Evolutionary conservation across 495 filamentous ascomycete species (phyloP).

Genomic region (Talaromyces thailandensis): DNA sequence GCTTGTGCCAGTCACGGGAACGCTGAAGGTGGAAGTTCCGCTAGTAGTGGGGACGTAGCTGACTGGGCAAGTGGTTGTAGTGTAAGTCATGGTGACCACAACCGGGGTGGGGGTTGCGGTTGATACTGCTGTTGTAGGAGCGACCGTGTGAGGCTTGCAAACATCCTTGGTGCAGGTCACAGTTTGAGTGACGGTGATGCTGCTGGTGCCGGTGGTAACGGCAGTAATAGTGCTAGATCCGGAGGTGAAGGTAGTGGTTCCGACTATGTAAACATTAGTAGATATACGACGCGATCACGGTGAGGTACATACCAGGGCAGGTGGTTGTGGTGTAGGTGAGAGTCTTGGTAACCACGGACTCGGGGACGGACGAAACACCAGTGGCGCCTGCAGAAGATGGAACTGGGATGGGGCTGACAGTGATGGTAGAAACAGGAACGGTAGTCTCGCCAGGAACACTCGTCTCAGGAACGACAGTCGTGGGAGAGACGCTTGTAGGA

Average conservation of each 20-base stretch:
- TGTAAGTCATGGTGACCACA: conserved; percentile 1
- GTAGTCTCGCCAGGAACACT: background rate
- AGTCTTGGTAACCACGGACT: conserved; percentile 7
- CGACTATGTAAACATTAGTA: background rate
- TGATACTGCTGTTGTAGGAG: background rate
- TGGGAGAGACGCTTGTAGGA: background rate
- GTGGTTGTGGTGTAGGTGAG: conserved; percentile 10
- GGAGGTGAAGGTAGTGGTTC: conserved; percentile 2
- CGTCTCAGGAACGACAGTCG: background rate
- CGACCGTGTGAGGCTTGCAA: conserved; percentile 1
- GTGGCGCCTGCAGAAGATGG: background rate
- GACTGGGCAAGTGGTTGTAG: conserved; percentile 9
- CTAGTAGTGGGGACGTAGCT: background rate
- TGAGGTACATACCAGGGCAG: conserved; percentile 3
- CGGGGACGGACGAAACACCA: background rate
- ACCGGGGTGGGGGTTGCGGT: background rate
- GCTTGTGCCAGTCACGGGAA: conserved; percentile 3
- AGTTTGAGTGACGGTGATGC: conserved; percentile 1
- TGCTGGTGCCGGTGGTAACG: conserved; percentile 4
- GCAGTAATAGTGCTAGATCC: background rate
- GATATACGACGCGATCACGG: background rate
- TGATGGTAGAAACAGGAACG: background rate
- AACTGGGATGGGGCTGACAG: background rate
- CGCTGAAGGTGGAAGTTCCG: conserved; percentile 3
- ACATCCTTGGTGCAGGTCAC: conserved; percentile 8